Percentiles rank a stretch among this genome's conserved stretches.
Conservation (phyloP, 768 basidiomycete species). For the Trametes sanguinea region DNA sequence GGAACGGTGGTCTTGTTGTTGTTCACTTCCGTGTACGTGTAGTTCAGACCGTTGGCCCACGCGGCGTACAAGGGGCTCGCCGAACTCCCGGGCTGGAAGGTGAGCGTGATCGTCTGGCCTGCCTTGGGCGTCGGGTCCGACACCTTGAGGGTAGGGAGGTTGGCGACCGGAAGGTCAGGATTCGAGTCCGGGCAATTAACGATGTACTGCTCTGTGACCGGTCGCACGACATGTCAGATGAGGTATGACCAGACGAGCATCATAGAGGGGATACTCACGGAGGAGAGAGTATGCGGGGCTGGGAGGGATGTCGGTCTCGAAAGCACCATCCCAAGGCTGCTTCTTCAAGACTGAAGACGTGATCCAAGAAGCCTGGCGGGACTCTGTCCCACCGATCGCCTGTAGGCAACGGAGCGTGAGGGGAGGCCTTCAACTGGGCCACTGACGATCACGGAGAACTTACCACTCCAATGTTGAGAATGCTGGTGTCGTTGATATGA, state of each 20-base stretch:
- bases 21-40: slow-evolving; percentile 39
- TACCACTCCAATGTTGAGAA: slow-evolving; percentile 52
- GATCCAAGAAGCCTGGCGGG: slow-evolving; percentile 54
- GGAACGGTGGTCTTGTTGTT: slow-evolving; percentile 42
- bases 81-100: slow-evolving; percentile 20
- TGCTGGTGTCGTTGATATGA: slow-evolving; percentile 42
- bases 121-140: slow-evolving; percentile 32
- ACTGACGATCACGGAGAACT: not conserved
- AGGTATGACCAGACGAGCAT: slow-evolving; percentile 29
- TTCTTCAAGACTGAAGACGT: slow-evolving; percentile 40
- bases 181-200: slow-evolving; percentile 49
- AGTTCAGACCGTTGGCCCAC: slow-evolving; percentile 50
- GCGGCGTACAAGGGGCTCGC: slow-evolving; percentile 39
- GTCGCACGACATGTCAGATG: slow-evolving; percentile 14
- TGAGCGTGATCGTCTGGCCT: slow-evolving; percentile 32
- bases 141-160: slow-evolving; percentile 48
- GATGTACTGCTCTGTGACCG: slow-evolving; percentile 44
- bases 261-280: slow-evolving; percentile 9
- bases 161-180: slow-evolving; percentile 47
- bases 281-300: slow-evolving; percentile 50
- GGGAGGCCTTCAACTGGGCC: too few species aligned
- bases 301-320: slow-evolving; percentile 37
- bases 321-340: slow-evolving; percentile 49
- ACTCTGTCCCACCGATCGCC: slow-evolving; percentile 55
- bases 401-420: not conserved